Percentiles rank a stretch among this genome's conserved stretches.
Evolutionary conservation across 148 eudicot species (phyloP).

Genomic region (Amaranthus hypochondriacus): DNA sequence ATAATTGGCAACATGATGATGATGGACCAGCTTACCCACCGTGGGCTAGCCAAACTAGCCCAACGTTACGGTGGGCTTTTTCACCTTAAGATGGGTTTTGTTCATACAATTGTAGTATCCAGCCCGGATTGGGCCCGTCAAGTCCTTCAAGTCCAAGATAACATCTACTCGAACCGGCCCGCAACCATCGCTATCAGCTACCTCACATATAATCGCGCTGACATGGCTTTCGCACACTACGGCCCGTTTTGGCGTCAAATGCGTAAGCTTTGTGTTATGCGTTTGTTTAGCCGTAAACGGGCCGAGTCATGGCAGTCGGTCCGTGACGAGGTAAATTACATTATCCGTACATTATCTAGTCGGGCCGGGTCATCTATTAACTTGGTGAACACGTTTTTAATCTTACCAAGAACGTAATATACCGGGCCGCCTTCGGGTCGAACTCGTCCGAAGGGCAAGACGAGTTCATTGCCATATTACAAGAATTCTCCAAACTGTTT

Average conservation of each 20-base stretch:
- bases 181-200: constrained; percentile 62
- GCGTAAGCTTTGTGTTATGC: constrained; percentile 80
- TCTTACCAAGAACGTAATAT: constrained; percentile 48
- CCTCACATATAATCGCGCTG: constrained; percentile 63
- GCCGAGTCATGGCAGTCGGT: constrained; percentile 78
- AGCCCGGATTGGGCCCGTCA: constrained; percentile 55
- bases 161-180: constrained; percentile 68
- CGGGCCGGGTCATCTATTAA: constrained; percentile 40
- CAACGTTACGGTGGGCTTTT: constrained; percentile 61
- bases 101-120: constrained; percentile 53
- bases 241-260: constrained; percentile 91
- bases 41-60: constrained; percentile 48
- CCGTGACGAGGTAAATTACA: constrained; percentile 45
- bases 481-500: constrained; percentile 61
- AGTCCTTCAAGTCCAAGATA: constrained; percentile 66
- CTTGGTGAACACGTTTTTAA: constrained; percentile 55
- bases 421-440: constrained; percentile 73
- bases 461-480: constrained; percentile 54
- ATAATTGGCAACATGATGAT: constrained; percentile 67
- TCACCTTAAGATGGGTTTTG: constrained; percentile 61
- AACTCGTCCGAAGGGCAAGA: constrained; percentile 55
- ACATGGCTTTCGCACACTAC: constrained; percentile 79
- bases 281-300: constrained; percentile 60
- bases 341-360: constrained; percentile 24
- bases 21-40: constrained; percentile 71